Evolutionary conservation across 202 grass and related monocot genomes (phyloP).

Genomic region (Setaria italica): DNA sequence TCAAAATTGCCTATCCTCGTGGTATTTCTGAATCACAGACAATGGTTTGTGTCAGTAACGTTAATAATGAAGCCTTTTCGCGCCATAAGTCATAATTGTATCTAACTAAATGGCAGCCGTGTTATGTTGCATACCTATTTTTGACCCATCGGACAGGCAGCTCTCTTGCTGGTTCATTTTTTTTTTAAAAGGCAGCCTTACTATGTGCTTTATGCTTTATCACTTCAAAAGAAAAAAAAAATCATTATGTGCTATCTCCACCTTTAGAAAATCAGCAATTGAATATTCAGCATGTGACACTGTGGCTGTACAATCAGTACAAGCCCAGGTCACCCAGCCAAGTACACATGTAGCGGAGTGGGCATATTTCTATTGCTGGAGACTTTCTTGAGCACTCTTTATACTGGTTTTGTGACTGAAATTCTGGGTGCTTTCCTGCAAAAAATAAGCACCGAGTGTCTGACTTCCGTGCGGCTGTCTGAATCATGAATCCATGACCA

Average conservation of each 20-base stretch:
- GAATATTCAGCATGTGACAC: not conserved
- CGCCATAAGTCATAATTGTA: not conserved
- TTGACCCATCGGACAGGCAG: too few relatives aligned
- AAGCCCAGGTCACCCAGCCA: not conserved
- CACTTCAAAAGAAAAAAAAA: not conserved
- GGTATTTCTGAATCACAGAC: not conserved
- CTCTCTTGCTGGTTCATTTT: too few relatives aligned
- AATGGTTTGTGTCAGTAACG: not conserved
- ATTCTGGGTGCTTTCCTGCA: constrained; percentile 3
- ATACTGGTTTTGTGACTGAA: not conserved
- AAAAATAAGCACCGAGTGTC: not conserved
- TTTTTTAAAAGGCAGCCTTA: too few relatives aligned
- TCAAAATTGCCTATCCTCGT: not conserved
- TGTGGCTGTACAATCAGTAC: not conserved
- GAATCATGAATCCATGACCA: not conserved
- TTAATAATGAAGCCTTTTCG: not conserved
- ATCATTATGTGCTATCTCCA: too few relatives aligned
- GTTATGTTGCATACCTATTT: too few relatives aligned
- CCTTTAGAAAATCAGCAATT: not conserved
- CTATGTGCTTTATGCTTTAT: not conserved
- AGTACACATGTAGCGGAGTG: too few relatives aligned
- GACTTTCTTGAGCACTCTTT: not conserved
- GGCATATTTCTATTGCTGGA: not conserved
- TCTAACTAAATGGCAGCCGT: not conserved
- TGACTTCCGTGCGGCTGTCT: not conserved